Evolutionary conservation across 257 asterid genomes (phyloP), one percentile per base, ranked within the genome.

Genomic region (Salvia hispanica): DNA sequence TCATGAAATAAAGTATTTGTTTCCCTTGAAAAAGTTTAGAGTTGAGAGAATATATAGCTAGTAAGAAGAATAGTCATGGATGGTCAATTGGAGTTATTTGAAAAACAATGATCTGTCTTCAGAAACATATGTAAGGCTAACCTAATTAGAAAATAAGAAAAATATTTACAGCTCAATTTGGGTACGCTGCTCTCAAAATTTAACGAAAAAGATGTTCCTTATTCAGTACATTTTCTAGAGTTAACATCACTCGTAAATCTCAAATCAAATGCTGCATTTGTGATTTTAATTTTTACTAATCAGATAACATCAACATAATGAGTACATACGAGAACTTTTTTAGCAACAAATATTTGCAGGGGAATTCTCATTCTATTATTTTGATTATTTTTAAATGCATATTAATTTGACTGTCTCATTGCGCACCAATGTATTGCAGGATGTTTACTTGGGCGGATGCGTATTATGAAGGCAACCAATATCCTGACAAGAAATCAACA

Each of bases 381-480:
- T 18, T 47, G 33, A 39, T 53, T 40, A 18, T 46, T 67, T 69
- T 45, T 11, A 15, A 39, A 33, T 46, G 58, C 68, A 58, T 16
- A 43, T 16, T 10, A 59, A 48, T 46, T 59, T 45, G 5, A 45
- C 72, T 53, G 47, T 77, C 56, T 67, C 62, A 34, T 8, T 66
- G 67, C 39, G 18, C 48, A 31, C 55, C 72, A 70, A 70, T 69
- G 71, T 74, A 65, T 53, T 74, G 84, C 89, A 93, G 99, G 90
- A 80, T 85, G 90, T 64, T 90, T 76, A 86, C 92, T 34, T 90
- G 85, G 86, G 97, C 88, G 88, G 97, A 90, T 28, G 92, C 91
- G 47, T 90, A 86, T 75, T 93, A 80, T 71, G 88, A 85, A 42
- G 72, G 73, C 56, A 74, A 70, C 58, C 82, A 62, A n/a, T 64